Base-by-base conservation (phyloP, 108 stramenopile genomes). In the Heterococcus sp. region DNA sequence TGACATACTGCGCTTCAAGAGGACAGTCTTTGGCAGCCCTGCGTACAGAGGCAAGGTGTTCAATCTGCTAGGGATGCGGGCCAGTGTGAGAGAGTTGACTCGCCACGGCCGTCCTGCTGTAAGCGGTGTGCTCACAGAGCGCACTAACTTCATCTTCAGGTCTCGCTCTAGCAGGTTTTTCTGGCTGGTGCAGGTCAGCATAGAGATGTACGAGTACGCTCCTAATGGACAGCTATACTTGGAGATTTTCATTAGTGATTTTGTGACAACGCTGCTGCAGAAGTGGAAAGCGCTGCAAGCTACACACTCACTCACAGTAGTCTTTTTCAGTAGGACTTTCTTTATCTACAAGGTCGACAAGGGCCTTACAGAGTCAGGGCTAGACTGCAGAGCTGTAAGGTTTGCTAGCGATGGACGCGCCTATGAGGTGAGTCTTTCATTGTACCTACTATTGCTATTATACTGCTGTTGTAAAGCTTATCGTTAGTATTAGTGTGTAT, bases 191-290 rank as follows among this genome's bases (percentile, higher is more conserved):
- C 98, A 99, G 79, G 90, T 99, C 67, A 90, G 90, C 27, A 83
- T 84, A 5, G 98, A 99, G 85, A 98, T 97, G 96, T 99, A 95
- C 93, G 97, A 99, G 36, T 95, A 92, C 79, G 77, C 93, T 2
- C 91, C 91, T 88, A 90, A 33, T 90, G 91, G 84, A 84, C 89
- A 67, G 29, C 33, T 86, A 35, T 89, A 84, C 72, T 74, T 80
- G 78, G 84, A 82, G 73, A 84, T 80, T 36, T 87, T 86, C 36
- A 34, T 88, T 0, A 0, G 33, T 0, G 38, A 71, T 32, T 88
- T 88, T 78, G 86, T 82, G 27, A 29, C 37, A 1, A 34, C 76
- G 71, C 27, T 84, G 28, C 14, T 87, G 14, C 84, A 85, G 21
- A 84, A 65, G 32, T 88, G 87, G 87, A 87, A 71, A 35, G 84